Base-by-base conservation (phyloP, 139 green algal species). In the Picochlorum sp. region DNA sequence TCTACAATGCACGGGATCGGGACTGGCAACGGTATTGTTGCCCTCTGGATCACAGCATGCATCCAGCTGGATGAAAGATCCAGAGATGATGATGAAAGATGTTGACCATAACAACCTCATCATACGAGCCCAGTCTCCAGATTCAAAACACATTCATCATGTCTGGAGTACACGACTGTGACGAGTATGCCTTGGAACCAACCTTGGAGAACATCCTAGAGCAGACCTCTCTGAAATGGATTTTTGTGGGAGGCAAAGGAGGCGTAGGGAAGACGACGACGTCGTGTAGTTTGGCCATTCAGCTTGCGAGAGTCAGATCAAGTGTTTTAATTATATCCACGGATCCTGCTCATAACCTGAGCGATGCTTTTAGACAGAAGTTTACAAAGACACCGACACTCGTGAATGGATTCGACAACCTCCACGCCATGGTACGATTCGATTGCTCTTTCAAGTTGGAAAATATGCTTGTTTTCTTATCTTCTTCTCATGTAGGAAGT, bases 241-340 rank as follows among this genome's bases (percentile, higher is more conserved):
- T 97, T 21, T 98, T 97, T 63, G 88, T 97, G 15, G 90, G 90
- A 16, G 90, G 90, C 31, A 97, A 97, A 63, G 89, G 90, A 20
- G 90, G 90, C 37, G 88, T 96, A 5, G 88, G 88, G 30, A 96
- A 96, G 72, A 96, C 88, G 0, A 97, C 90, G 1, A 90, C 78
- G 49, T 89, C 84, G 13, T 90, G 83, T 72, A 89, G 79, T 65
- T 68, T 98, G 45, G 88, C 92, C 0, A 75, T 94, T 49, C 88
- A 91, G 74, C 78, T 98, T 49, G 83, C 92, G 8, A 71, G 54
- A 15, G 70, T 80, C 15, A 66, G 92, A 20, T 56, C 87, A 8
- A 94, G 76, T 41, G 92, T 98, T 63, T 81, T 98, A 2, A 91
- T 98, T 63, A 97, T 98, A 24, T 95, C 86, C 8, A 98, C 92